phyloP scores from a whole-genome alignment of 345 rosid species.

The Lepidium aucheri region DNA sequence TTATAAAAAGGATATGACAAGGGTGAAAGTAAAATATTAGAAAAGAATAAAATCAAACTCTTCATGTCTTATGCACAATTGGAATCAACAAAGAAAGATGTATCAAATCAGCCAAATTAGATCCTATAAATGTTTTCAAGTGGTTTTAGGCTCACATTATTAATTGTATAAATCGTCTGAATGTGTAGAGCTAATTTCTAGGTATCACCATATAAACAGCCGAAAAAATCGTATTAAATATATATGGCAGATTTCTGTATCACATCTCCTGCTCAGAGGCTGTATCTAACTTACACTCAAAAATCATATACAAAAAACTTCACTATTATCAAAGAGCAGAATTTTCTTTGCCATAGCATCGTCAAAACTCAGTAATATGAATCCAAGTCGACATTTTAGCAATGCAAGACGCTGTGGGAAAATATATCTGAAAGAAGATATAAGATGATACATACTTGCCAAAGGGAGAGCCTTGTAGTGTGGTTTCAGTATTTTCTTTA shows the following conservation, averaged over 20 bases:
- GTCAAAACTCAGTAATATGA: background rate
- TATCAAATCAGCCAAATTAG: slow-evolving; percentile 2
- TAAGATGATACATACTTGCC: slow-evolving; percentile 35
- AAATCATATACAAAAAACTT: background rate
- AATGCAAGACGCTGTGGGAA: background rate
- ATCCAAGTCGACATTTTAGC: background rate
- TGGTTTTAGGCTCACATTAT: background rate
- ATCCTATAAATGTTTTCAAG: background rate
- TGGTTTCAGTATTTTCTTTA: slow-evolving; percentile 47
- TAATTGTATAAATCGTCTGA: background rate
- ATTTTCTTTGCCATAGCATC: background rate
- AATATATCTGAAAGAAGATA: background rate
- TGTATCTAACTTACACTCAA: background rate
- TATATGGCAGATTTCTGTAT: background rate
- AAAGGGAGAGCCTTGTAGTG: slow-evolving; percentile 47
- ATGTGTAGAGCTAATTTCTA: background rate
- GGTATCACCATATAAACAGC: background rate
- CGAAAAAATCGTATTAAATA: background rate
- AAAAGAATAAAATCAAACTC: background rate
- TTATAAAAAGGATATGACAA: background rate
- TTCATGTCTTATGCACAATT: background rate
- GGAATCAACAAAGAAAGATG: background rate
- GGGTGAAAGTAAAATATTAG: background rate
- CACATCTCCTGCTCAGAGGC: background rate
- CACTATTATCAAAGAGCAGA: background rate